Evolutionary conservation across 2,329 filamentous ascomycete genomes (phyloP), one percentile per base, ranked within the genome.

Genomic region (Coniochaeta sp.): DNA sequence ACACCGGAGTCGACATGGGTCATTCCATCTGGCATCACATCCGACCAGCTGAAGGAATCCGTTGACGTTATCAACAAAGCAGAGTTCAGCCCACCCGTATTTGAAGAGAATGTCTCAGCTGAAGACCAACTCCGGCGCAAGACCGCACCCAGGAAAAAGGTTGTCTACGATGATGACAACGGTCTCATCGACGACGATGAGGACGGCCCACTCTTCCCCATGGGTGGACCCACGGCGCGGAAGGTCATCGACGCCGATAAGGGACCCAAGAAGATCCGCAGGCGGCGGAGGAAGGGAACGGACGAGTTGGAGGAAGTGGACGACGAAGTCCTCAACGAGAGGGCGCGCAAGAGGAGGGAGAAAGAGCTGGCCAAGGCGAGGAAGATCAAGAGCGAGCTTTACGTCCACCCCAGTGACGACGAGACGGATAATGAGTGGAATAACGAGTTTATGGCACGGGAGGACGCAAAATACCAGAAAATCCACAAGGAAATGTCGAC

Each of bases 301-400:
- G 65, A 63, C 5, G 68, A 62, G 31, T 69, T 71, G 8, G 66
- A 65, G 0, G 71, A 72, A 31, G 73, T 65, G 0, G 71, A 72
- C 46, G 62, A 82, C 4, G 75, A 85, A 24, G 82, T 85, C 40
- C 78, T 88, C 5, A 80, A 84, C 28, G 82, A 81, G 57, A 79
- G 79, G 52, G 82, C 83, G 12, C 76, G 77, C 12, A 79, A 76
- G 51, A 77, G 85, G 32, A 77, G 81, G 51, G 75, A 84, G 50
- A 86, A 81, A 58, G 85, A 95, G 58, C 72, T 81, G n/a, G 89
- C 91, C 61, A 91, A 91, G 68, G 78, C 83, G 48, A 75, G 76
- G 28, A 87, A 86, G 64, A 87, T 94, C 70, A 97, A 96, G 74
- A 95, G 88, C 61, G 84, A 85, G 22, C 70, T 92, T 33, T 92